These are phyloP conservation scores for Lasiosphaeria ovina DNA, from an alignment of 495 filamentous ascomycete genomes.

Conservation along the genomic window DNA sequence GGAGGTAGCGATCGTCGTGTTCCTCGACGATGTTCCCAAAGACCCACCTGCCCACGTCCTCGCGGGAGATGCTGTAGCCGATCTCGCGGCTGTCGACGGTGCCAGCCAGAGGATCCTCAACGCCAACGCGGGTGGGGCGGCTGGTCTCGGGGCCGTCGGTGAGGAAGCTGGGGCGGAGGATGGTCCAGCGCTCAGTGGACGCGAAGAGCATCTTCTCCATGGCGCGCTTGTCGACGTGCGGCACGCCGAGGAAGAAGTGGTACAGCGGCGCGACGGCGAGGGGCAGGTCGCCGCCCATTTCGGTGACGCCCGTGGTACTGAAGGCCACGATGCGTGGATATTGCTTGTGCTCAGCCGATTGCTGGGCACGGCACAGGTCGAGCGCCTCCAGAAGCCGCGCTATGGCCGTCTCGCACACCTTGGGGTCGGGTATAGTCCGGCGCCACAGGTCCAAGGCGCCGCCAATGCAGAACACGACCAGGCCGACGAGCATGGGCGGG, in stretches of 20 bases:
- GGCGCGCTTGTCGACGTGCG: constrained; percentile 58
- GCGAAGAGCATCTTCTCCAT: constrained; percentile 53
- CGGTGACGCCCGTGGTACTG: constrained; percentile 54
- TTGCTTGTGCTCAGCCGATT: background rate
- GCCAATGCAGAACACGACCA: constrained; percentile 51
- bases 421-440: constrained; percentile 49
- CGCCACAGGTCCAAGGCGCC: constrained; percentile 25
- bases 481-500: constrained; percentile 32
- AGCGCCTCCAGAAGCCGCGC: constrained; percentile 46
- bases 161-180: constrained; percentile 43
- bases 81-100: constrained; percentile 30
- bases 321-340: constrained; percentile 48
- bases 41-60: constrained; percentile 45
- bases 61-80: constrained; percentile 46
- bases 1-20: constrained; percentile 14
- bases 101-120: constrained; percentile 32
- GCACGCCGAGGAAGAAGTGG: constrained; percentile 44
- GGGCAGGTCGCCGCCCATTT: constrained; percentile 52
- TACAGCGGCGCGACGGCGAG: constrained; percentile 50
- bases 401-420: constrained; percentile 56
- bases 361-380: constrained; percentile 15
- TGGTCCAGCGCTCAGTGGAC: constrained; percentile 38
- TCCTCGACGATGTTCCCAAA: constrained; percentile 25
- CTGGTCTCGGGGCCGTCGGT: constrained; percentile 23
- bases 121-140: constrained; percentile 26